phyloP scores from a whole-genome alignment of 164 flowering plant species.

The Echeveria elegans region DNA sequence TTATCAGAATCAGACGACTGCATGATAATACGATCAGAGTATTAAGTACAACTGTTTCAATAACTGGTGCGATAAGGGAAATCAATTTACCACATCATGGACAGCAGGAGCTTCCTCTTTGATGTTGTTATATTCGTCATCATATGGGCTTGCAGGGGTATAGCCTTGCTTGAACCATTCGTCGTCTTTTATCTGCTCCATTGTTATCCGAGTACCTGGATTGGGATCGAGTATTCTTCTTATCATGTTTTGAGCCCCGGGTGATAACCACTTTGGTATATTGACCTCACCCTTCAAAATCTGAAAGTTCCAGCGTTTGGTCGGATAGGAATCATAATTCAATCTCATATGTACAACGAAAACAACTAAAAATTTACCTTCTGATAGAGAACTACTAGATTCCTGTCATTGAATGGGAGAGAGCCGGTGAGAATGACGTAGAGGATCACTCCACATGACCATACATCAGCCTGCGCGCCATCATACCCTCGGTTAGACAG shows the following conservation, averaged over 20 bases:
- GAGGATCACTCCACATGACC: slow-evolving; percentile 96
- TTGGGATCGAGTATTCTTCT: slow-evolving; percentile 76
- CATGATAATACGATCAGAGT: too few relatives aligned
- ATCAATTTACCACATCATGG: slow-evolving; percentile 32
- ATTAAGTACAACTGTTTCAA: too few relatives aligned
- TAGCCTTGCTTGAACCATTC: slow-evolving; percentile 81
- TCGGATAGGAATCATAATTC: background rate
- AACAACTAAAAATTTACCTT: slow-evolving; percentile 38
- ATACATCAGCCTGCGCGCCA: slow-evolving; percentile 76
- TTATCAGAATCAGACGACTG: slow-evolving; percentile 41
- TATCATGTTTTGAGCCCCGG: slow-evolving; percentile 65
- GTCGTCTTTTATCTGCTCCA: slow-evolving; percentile 56
- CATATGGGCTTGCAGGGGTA: slow-evolving; percentile 41
- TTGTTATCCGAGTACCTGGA: slow-evolving; percentile 58
- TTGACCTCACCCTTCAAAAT: slow-evolving; percentile 67
- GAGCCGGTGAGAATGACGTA: slow-evolving; percentile 74
- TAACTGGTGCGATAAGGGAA: too few relatives aligned
- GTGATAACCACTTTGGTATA: slow-evolving; percentile 79
- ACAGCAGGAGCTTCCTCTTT: slow-evolving; percentile 53
- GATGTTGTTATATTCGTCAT: slow-evolving; percentile 42
- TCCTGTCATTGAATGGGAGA: slow-evolving; percentile 90
- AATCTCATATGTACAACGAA: background rate
- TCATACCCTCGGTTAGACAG: slow-evolving; percentile 82
- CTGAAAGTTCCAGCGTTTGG: slow-evolving; percentile 26
- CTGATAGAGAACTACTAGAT: slow-evolving; percentile 86